phyloP scores from a whole-genome alignment of 306 rosid genomes.

The Corylus avellana region DNA sequence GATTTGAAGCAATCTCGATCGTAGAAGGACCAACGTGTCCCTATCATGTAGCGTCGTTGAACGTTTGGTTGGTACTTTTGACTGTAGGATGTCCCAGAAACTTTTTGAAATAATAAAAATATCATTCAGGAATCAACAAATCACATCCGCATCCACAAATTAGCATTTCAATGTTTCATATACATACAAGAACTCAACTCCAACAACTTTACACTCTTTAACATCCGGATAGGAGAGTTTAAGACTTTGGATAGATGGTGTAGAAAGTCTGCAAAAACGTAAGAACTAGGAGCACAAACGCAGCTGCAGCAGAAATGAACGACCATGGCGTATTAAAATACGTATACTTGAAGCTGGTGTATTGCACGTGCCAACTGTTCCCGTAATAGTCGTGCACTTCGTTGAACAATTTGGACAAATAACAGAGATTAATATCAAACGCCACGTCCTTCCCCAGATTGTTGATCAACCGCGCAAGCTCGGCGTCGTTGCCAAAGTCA shows the following conservation, averaged over 20 bases:
- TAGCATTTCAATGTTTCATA: too few relatives aligned
- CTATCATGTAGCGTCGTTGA: too few relatives aligned
- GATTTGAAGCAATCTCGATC: too few relatives aligned
- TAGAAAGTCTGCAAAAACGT: conserved; percentile 34
- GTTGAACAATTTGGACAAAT: conserved; percentile 35
- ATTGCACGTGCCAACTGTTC: conserved; percentile 39
- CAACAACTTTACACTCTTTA: too few relatives aligned
- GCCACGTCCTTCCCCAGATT: conserved; percentile 46
- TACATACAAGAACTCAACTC: too few relatives aligned
- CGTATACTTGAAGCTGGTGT: conserved; percentile 48
- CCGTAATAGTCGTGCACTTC: conserved; percentile 37
- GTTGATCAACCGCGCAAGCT: conserved; percentile 37
- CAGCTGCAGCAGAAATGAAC: conserved; percentile 43
- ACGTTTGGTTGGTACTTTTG: too few relatives aligned
- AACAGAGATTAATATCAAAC: conserved; percentile 38
- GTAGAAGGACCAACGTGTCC: too few relatives aligned
- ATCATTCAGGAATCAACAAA: too few relatives aligned
- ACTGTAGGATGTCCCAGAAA: too few relatives aligned
- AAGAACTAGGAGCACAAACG: conserved; percentile 32
- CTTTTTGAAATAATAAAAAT: neutral
- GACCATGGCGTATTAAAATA: conserved; percentile 53
- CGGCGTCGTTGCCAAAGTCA: conserved; percentile 34
- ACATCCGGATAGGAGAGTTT: neutral
- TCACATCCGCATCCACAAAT: neutral
- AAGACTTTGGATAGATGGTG: neutral